Evolutionary conservation across 139 green algal species (phyloP), one percentile per base, ranked within the genome.

Genomic region (Axilococcus clingmanii): DNA sequence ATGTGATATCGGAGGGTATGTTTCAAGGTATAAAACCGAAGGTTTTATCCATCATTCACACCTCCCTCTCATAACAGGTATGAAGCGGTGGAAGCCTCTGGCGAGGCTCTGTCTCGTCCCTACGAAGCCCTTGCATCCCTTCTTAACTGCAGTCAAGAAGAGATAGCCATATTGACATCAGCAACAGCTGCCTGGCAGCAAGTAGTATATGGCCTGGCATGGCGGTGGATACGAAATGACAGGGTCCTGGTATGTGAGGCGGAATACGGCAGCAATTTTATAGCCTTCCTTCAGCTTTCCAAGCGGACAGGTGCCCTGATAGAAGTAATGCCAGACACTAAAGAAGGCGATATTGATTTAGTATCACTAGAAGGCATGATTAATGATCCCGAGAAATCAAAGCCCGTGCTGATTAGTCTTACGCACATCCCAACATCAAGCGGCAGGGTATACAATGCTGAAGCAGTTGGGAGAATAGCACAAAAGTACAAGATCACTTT

Each of bases 261-360:
- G 2, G 80, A 88, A 58, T 88, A 88, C 45, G 78, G 67, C n/a
- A 63, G 32, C 37, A 88, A 88, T 57, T 80, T 59, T 43, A 61
- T 86, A 3, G 67, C 71, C 4, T 79, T 67, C 36, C 58, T 88
- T 12, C 80, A 88, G 58, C 38, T 71, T 17, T 27, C 52, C 35
- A 66, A 68, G 34, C 46, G 79, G 20, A 51, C 41, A 15, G 66
- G 68, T 5, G 48, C 74, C 1, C 0, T 14, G 3, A 61, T 88
- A 8, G 48, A 74, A 15, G 71, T 84, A 0, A 57, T 87, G 12
- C 66, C 66, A 19, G 74, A 87, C 45, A 61, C 63, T 1, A 29
- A 37, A 5, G 52, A 73, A 2, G 68, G 66, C 1, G 74, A 80
- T 35, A 61, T 85, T 14, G 51, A 73, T 45, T 1, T 77, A 2